These are phyloP conservation scores for Acarospora socialis DNA, from an alignment of 2,329 filamentous ascomycete genomes.

Conservation along the genomic window DNA sequence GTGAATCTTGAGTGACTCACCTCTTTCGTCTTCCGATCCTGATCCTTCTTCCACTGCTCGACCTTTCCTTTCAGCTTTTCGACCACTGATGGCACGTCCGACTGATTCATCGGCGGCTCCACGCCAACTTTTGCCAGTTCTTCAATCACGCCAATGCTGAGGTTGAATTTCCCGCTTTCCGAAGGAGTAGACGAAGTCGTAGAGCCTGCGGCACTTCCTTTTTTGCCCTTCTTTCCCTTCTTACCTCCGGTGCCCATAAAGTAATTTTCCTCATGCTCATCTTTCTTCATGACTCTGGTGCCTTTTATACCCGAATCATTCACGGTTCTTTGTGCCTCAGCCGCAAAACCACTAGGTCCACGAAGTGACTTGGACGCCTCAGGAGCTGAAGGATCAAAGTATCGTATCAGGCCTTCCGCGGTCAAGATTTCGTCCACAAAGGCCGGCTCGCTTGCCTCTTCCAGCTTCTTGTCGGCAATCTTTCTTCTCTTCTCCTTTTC, in stretches of 20 bases:
- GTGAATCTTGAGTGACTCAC: conserved; percentile 47
- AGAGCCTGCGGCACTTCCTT: conserved; percentile 38
- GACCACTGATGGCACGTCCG: conserved; percentile 61
- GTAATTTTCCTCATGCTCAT: conserved; percentile 77
- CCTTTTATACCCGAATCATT: conserved; percentile 74
- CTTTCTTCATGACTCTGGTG: conserved; percentile 68
- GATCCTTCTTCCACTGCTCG: conserved; percentile 78
- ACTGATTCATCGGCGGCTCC: conserved; percentile 73
- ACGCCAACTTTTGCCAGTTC: conserved; percentile 74
- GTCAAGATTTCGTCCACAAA: conserved; percentile 87
- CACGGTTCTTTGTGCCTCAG: conserved; percentile 67
- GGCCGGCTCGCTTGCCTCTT: conserved; percentile 52
- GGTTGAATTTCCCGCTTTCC: conserved; percentile 53
- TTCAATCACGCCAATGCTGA: conserved; percentile 83
- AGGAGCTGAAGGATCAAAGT: conserved; percentile 62
- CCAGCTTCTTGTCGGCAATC: conserved; percentile 39
- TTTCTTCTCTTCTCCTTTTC: conserved; percentile 36
- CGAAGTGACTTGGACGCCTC: conserved; percentile 50
- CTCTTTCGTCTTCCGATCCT: conserved; percentile 76
- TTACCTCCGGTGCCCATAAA: conserved; percentile 57
- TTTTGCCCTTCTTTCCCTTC: conserved; percentile 83
- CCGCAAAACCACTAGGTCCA: conserved; percentile 59
- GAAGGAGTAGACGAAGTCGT: conserved; percentile 36
- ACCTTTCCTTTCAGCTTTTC: conserved; percentile 93
- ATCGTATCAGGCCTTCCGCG: conserved; percentile 73